Evolutionary conservation across 2,329 filamentous ascomycete genomes (phyloP), one percentile per base, ranked within the genome.

Genomic region (Parastagonospora avenae): DNA sequence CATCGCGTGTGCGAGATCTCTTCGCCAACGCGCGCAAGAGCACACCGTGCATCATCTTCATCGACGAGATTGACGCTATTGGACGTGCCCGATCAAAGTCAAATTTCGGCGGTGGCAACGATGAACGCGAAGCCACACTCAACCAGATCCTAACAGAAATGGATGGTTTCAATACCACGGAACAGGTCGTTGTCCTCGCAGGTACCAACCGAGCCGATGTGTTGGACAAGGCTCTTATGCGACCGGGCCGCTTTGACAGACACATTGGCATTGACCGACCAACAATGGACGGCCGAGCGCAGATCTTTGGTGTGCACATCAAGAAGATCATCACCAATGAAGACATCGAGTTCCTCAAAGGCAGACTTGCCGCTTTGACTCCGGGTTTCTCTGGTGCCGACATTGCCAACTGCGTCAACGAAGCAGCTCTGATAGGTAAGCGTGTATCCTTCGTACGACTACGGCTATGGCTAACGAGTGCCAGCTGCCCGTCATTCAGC

Each of bases 71-170:
- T 65, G 94, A 99, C 73, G 94, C 94, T 50, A 97, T 99, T 66
- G 94, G 94, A 64, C 91, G 92, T 72, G 90, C 93, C 48, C 86
- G 94, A 77, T 82, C 87, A 16, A 95, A 96, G 71, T 85, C 88
- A 31, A 89, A 88, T 59, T 91, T 91, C 51, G 89, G 89, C 33
- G 92, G 93, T 58, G 94, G 94, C 55, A 97, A 97, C 69, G 94
- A 99, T 70, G 94, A 99, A 78, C 89, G 94, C 55, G 94, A 99
- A 77, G 91, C 90, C 41, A 99, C 94, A 0, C 86, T 99, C 27
- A 99, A 99, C 76, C 94, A 99, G 77, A 97, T 99, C 55, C 80
- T 99, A 46, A 99, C 94, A 0, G 94, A 99, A 75, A 99, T 99
- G 94, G 94, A 99, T 72, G 94, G 93, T 51, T 97, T 97, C 85